Percentiles rank a stretch among this genome's conserved stretches.
These are phyloP conservation scores for Gonium pectorale DNA, from an alignment of 139 green algal species.

Conservation along the genomic window DNA sequence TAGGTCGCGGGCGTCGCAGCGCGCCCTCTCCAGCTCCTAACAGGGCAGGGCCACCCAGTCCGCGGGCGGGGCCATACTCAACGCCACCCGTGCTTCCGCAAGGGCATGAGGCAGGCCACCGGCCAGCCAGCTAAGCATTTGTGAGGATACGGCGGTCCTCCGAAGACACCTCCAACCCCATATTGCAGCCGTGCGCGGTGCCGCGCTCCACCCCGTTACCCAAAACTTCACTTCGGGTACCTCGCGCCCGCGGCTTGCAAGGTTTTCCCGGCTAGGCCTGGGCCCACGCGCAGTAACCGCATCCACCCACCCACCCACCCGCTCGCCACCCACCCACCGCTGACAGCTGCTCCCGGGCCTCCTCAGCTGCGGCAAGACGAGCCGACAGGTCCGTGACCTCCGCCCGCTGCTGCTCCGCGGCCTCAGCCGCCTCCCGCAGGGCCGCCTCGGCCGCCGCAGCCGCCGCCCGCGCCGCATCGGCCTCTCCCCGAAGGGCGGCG, in stretches of 20 bases:
- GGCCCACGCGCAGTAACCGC: too few relatives aligned
- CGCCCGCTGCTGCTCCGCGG: not conserved
- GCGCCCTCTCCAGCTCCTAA: conserved; percentile 1
- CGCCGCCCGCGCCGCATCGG: not conserved
- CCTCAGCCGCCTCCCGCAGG: not conserved
- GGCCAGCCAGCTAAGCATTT: not conserved
- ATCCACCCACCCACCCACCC: not conserved
- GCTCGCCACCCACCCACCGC: not conserved
- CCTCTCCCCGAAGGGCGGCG: not conserved
- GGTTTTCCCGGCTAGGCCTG: too few relatives aligned
- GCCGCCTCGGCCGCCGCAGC: not conserved
- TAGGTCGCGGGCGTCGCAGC: conserved; percentile 7
- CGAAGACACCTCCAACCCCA: too few relatives aligned
- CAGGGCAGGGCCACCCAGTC: too few relatives aligned
- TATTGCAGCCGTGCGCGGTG: too few relatives aligned
- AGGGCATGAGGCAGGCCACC: not conserved
- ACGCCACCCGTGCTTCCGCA: not conserved
- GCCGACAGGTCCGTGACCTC: not conserved
- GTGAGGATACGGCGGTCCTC: too few relatives aligned
- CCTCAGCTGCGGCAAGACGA: not conserved
- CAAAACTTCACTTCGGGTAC: too few relatives aligned
- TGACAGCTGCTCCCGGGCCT: not conserved
- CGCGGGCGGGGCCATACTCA: not conserved
- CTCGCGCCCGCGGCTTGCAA: too few relatives aligned
- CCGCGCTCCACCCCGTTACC: too few relatives aligned